phyloP scores from a whole-genome alignment of 2,329 filamentous ascomycete genomes.

The Elsinoe arachidis region DNA sequence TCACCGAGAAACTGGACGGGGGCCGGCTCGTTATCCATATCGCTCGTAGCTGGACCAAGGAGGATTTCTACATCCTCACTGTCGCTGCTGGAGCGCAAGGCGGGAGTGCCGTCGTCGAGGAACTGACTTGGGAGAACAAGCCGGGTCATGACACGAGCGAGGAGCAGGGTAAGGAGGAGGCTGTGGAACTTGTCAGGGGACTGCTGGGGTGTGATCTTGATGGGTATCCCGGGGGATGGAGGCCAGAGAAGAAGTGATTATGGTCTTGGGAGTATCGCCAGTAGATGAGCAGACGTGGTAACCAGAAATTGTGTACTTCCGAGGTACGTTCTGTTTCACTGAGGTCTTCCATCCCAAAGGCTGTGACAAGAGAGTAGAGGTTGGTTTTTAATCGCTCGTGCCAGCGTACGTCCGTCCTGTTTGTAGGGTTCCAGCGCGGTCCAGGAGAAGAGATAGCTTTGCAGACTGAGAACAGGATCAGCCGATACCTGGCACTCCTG shows the following conservation, averaged over 20 bases:
- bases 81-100: background rate
- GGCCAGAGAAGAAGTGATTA: background rate
- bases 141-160: background rate
- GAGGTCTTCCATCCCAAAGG: no score
- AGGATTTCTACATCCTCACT: background rate
- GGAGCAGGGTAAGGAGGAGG: background rate
- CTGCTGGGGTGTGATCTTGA: conserved; percentile 2
- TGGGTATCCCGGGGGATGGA: background rate
- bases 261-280: background rate
- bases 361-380: no score
- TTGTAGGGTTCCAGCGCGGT: no score
- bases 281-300: background rate
- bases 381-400: no score
- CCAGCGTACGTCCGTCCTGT: no score
- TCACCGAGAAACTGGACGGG: background rate
- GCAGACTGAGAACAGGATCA: no score
- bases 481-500: no score
- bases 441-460: no score
- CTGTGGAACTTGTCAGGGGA: background rate
- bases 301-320: no score
- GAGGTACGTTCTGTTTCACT: no score
- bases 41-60: conserved; percentile 4
- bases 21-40: background rate
- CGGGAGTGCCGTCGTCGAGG: background rate
- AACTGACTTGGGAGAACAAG: conserved; percentile 6